Evolutionary conservation across 345 rosid species (phyloP), one percentile per base, ranked within the genome.

Genomic region (Clausena lansium): DNA sequence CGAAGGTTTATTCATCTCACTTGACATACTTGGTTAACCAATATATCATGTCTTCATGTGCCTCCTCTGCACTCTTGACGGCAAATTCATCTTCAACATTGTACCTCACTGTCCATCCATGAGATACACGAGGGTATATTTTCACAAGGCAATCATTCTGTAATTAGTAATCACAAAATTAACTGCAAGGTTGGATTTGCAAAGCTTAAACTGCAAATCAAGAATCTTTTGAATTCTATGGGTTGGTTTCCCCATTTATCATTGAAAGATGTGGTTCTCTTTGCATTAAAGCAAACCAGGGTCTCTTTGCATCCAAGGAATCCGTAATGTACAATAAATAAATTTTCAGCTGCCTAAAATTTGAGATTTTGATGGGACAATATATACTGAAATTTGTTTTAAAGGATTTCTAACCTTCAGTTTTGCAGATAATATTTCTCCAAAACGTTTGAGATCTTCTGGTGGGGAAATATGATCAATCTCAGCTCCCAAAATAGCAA

Each of bases 51-150:
- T 92, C 86, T 22, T 75, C 76, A 24, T 92, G 93, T 22, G 97
- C 89, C 86, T 93, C 94, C 57, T 86, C 88, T 6, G 97, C 94
- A 58, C 83, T 80, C 80, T 83, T 86, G 59, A 86, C 88, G 0
- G 88, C 92, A 0, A 39, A 79, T 74, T 86, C 81, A 24, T 94
- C 94, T 58, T 85, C 85, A 0, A 36, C 73, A 1, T 85, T 79
- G 81, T 92, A 92, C 79, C 90, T 83, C 19, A 86, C 87, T 0
- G 90, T 83, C 94, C 95, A 92, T 64, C 95, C 94, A 32, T 94
- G 94, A 3, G 82, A 62, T 20, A 89, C 93, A 4, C 87, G 83
- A 0, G 91, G 91, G 74, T 73, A 76, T 77, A 89, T 86, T 85
- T 94, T 94, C 82, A 75, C 76, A 24, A 71, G 76, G 47, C 81